phyloP scores from a whole-genome alignment of 1,284 basidiomycete genomes.

The Trichosporon asahii region DNA sequence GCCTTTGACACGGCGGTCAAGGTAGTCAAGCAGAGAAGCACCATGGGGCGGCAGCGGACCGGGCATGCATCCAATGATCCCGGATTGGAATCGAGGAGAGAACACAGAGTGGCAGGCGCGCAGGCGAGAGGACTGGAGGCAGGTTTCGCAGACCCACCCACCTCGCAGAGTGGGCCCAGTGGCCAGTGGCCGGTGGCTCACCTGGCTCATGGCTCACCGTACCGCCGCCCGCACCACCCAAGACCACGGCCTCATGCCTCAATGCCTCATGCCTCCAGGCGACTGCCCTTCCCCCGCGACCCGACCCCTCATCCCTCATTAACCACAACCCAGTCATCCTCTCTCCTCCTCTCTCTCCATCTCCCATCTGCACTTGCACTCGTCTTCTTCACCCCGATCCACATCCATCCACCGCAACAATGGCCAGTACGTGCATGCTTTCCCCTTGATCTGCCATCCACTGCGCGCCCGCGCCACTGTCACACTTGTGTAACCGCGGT shows the following conservation, averaged over 20 bases:
- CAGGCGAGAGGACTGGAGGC: not conserved
- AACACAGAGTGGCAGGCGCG: no score
- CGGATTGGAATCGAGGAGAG: not conserved
- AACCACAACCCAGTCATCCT: slow-evolving; percentile 2
- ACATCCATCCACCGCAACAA: slow-evolving; percentile 10
- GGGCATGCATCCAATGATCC: not conserved
- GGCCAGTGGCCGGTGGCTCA: not conserved
- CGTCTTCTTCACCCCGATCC: not conserved
- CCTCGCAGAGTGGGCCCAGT: not conserved
- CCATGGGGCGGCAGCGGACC: not conserved
- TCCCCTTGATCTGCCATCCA: not conserved
- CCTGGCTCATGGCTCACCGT: not conserved
- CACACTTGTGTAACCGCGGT: not conserved
- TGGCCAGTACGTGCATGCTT: slow-evolving; percentile 10
- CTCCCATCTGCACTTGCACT: not conserved
- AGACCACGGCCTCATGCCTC: not conserved
- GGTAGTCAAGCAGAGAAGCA: not conserved
- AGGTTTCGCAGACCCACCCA: not conserved
- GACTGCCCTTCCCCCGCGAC: not conserved
- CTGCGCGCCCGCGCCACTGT: not conserved
- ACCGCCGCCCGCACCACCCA: not conserved
- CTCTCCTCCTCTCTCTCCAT: not conserved
- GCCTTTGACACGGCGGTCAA: no score
- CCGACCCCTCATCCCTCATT: not conserved
- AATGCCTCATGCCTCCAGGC: not conserved